Conservation (phyloP, 495 filamentous ascomycete species). For the Zalerion maritima region DNA sequence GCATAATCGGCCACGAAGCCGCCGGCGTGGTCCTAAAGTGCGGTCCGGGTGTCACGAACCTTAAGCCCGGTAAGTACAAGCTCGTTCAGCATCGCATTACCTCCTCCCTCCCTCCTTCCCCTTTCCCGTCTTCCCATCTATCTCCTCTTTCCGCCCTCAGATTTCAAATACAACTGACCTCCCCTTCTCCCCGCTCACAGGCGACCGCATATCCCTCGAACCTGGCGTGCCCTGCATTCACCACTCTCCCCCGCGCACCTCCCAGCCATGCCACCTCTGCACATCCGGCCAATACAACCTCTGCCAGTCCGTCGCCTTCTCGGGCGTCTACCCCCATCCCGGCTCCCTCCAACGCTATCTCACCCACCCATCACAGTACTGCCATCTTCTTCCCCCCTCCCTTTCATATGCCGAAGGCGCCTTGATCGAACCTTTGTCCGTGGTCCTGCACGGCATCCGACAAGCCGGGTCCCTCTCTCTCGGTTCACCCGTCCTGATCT, state of each 20-base stretch:
- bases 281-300: constrained; percentile 33
- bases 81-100: too few species aligned
- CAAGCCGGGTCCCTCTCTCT: constrained; percentile 23
- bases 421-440: constrained; percentile 34
- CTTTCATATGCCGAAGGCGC: constrained; percentile 31
- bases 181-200: too few species aligned
- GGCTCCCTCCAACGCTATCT: constrained; percentile 45
- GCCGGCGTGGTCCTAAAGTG: constrained; percentile 30
- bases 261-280: constrained; percentile 35
- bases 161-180: too few species aligned
- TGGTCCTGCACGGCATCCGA: constrained; percentile 30
- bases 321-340: constrained; percentile 42
- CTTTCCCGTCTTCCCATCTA: too few species aligned
- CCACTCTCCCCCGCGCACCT: too few species aligned
- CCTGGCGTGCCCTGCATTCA: constrained; percentile 33
- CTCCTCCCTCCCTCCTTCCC: too few species aligned
- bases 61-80: constrained; percentile 24
- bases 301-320: constrained; percentile 32
- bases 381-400: constrained; percentile 21
- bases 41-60: constrained; percentile 26
- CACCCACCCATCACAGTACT: too few species aligned
- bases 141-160: too few species aligned
- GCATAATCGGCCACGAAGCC: constrained; percentile 35
- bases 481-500: constrained; percentile 25
- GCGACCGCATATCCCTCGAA: constrained; percentile 35